Conservation (phyloP, 352 stramenopile genomes). For the Aphanomyces astaci region DNA sequence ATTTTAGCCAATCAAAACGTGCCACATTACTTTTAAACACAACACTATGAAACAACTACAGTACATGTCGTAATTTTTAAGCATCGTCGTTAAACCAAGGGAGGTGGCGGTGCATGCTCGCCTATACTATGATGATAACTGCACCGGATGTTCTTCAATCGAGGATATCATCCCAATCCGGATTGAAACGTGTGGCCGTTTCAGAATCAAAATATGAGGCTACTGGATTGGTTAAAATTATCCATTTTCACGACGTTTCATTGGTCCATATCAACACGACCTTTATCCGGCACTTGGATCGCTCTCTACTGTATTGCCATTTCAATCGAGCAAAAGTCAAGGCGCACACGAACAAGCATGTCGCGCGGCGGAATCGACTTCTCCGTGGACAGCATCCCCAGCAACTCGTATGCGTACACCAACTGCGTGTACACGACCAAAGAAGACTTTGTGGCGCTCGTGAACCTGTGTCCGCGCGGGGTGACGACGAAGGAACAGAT, state of each 20-base stretch:
- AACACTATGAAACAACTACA: too few species aligned
- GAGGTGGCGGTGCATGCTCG: too few species aligned
- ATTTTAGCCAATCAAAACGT: conserved; percentile 7
- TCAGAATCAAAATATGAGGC: too few species aligned
- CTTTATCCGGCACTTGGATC: neutral
- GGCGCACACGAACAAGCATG: too few species aligned
- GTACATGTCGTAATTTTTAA: too few species aligned
- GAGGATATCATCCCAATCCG: too few species aligned
- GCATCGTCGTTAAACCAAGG: too few species aligned
- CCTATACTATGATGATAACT: too few species aligned
- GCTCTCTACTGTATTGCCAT: neutral
- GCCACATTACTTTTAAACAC: neutral
- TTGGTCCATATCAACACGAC: neutral
- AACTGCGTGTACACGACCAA: conserved; percentile 75
- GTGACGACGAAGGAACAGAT: conserved; percentile 65
- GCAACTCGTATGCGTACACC: conserved; percentile 73
- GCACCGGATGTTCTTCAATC: too few species aligned
- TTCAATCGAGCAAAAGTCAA: too few species aligned
- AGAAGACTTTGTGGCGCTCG: conserved; percentile 66
- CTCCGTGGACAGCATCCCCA: conserved; percentile 36
- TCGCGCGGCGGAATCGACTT: conserved; percentile 7
- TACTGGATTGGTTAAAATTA: neutral
- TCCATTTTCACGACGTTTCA: neutral
- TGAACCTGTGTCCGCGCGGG: conserved; percentile 49
- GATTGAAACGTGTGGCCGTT: too few species aligned